phyloP scores from a whole-genome alignment of 805 yeast species.

The Candida incommunis region DNA sequence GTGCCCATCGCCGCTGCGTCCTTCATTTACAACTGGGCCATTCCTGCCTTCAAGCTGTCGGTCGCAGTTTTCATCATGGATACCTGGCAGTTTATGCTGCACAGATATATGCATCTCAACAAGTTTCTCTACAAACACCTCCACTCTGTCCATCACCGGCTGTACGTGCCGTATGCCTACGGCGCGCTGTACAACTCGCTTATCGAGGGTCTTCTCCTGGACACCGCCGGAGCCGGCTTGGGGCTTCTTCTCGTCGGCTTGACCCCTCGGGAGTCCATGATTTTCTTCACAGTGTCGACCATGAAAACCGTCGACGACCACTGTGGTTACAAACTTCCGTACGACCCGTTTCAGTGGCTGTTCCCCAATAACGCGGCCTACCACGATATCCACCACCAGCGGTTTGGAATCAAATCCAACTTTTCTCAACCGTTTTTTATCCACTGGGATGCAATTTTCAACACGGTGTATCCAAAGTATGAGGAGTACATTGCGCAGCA shows the following conservation, averaged over 20 bases:
- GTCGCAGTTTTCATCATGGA: slow-evolving; percentile 68
- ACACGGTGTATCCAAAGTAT: slow-evolving; percentile 57
- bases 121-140: slow-evolving; percentile 59
- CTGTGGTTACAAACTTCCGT: slow-evolving; percentile 93
- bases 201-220: slow-evolving; percentile 83
- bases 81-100: slow-evolving; percentile 91
- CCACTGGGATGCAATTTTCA: slow-evolving; percentile 69
- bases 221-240: slow-evolving; percentile 83
- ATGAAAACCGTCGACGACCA: slow-evolving; percentile 97
- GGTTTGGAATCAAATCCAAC: slow-evolving; percentile 85
- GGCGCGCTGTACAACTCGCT: slow-evolving; percentile 95
- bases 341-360: slow-evolving; percentile 73
- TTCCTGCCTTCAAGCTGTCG: slow-evolving; percentile 41
- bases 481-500: slow-evolving; percentile 54
- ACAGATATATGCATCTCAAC: slow-evolving; percentile 77
- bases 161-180: slow-evolving; percentile 91
- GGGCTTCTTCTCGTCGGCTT: slow-evolving; percentile 52
- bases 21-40: slow-evolving; percentile 45
- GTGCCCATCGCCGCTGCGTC: slow-evolving; percentile 25
- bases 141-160: slow-evolving; percentile 89
- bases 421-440: slow-evolving; percentile 94
- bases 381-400: slow-evolving; percentile 96
- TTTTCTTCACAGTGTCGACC: slow-evolving; percentile 76
- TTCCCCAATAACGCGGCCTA: slow-evolving; percentile 94
- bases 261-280: slow-evolving; percentile 60